These are phyloP conservation scores for Cucumis melo DNA, from an alignment of 306 rosid genomes.

Conservation along the genomic window DNA sequence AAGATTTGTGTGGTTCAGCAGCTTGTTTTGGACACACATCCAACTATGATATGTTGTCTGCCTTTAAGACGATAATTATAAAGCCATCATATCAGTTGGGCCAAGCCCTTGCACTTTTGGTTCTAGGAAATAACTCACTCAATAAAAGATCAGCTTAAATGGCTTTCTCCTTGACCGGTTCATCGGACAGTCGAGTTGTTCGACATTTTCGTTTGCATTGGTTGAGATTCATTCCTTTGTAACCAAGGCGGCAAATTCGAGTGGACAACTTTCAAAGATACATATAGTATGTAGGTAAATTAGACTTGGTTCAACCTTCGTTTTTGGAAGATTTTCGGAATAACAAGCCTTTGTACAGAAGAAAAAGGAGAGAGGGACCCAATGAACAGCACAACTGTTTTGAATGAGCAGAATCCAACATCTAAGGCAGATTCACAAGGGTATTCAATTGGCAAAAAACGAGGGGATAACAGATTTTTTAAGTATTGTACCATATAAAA, in stretches of 20 bases:
- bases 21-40: neutral
- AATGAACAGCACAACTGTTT: neutral
- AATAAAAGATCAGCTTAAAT: neutral
- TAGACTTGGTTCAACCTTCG: too few species aligned
- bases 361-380: neutral
- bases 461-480: neutral
- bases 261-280: too few species aligned
- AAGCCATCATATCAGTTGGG: neutral
- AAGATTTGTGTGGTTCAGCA: constrained; percentile 4
- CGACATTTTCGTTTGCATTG: too few species aligned
- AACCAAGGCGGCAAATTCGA: neutral
- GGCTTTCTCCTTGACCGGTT: neutral
- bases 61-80: neutral
- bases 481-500: neutral
- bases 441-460: neutral
- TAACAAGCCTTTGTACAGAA: neutral
- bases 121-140: neutral
- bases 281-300: too few species aligned
- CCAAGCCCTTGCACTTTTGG: neutral
- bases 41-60: neutral
- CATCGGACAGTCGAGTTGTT: too few species aligned
- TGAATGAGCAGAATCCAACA: neutral
- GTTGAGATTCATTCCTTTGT: neutral
- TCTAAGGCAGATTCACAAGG: neutral
- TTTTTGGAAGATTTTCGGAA: too few species aligned